Conservation (phyloP, 2,329 filamentous ascomycete genomes). For the Pyrenochaeta sp. region DNA sequence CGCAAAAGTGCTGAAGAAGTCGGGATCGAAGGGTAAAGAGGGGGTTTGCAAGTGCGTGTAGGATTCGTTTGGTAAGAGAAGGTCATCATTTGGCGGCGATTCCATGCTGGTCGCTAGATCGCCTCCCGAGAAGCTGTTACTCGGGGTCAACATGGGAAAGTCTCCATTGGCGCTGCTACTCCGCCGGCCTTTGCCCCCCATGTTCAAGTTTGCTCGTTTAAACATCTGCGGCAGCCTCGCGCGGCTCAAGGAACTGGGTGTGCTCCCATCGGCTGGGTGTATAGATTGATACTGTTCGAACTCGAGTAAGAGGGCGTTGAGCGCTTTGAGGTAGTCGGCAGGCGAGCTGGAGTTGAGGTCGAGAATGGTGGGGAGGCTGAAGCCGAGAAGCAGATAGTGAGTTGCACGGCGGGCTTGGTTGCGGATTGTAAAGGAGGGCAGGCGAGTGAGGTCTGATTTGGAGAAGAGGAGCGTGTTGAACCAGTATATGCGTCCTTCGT, state of each 20-base stretch:
- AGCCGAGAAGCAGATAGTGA: conserved; percentile 90
- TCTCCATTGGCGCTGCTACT: conserved; percentile 68
- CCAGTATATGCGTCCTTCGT: conserved; percentile 96
- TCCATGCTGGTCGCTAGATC: conserved; percentile 24
- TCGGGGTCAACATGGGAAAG: conserved; percentile 29
- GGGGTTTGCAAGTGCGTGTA: conserved; percentile 92
- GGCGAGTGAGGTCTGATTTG: conserved; percentile 77
- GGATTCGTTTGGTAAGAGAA: conserved; percentile 72
- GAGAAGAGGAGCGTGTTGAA: conserved; percentile 97
- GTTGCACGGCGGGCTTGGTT: conserved; percentile 90
- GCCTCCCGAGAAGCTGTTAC: conserved; percentile 35
- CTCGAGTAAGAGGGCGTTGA: conserved; percentile 86
- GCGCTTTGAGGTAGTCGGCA: conserved; percentile 83
- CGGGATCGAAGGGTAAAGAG: conserved; percentile 90
- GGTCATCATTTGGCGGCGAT: conserved; percentile 44
- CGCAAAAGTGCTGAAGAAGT: conserved; percentile 96
- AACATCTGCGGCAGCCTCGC: conserved; percentile 72
- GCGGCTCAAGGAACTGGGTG: conserved; percentile 74
- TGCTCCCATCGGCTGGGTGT: conserved; percentile 78
- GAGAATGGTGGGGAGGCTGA: conserved; percentile 87
- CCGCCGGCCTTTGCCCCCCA: conserved; percentile 54
- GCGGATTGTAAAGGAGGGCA: conserved; percentile 85
- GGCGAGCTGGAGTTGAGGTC: conserved; percentile 84
- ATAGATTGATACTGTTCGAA: conserved; percentile 94
- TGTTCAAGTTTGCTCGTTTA: conserved; percentile 52